These are phyloP conservation scores for Brachypodium distachyon DNA, from an alignment of 202 grass and related monocot genomes.

Conservation along the genomic window DNA sequence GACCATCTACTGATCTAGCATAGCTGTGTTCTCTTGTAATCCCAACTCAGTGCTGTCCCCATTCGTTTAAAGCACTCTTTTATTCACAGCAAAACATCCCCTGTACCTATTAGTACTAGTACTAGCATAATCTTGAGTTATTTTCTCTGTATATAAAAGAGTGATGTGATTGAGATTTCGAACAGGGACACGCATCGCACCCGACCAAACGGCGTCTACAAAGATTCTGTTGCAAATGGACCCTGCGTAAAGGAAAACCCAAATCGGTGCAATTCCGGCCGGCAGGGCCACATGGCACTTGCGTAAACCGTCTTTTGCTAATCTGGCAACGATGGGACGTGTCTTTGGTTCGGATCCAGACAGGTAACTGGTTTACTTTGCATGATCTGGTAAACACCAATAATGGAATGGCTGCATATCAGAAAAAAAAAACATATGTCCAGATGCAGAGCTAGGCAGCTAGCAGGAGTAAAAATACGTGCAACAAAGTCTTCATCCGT, in stretches of 20 bases:
- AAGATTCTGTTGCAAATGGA: slow-evolving; percentile 21
- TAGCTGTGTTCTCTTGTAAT: neutral
- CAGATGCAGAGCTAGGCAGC: neutral
- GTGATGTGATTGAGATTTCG: neutral
- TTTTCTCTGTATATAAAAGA: neutral
- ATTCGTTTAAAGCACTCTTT: neutral
- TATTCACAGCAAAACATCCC: neutral
- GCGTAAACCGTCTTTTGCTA: slow-evolving; percentile 28
- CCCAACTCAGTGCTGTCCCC: neutral
- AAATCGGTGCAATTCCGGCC: slow-evolving; percentile 1
- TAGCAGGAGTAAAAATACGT: neutral
- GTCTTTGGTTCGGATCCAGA: neutral
- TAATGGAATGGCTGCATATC: neutral
- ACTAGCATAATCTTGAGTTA: neutral
- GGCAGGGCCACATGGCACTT: slow-evolving; percentile 16
- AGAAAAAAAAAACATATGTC: neutral
- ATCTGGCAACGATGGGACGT: slow-evolving; percentile 33
- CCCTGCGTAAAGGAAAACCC: neutral
- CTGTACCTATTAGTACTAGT: neutral
- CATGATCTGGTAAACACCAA: neutral
- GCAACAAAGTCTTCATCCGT: neutral
- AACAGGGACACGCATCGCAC: neutral
- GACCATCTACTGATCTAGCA: neutral
- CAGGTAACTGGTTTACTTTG: slow-evolving; percentile 9
- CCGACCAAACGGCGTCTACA: slow-evolving; percentile 11